phyloP scores from a whole-genome alignment of 768 basidiomycete genomes.

The Tremella mesenterica region DNA sequence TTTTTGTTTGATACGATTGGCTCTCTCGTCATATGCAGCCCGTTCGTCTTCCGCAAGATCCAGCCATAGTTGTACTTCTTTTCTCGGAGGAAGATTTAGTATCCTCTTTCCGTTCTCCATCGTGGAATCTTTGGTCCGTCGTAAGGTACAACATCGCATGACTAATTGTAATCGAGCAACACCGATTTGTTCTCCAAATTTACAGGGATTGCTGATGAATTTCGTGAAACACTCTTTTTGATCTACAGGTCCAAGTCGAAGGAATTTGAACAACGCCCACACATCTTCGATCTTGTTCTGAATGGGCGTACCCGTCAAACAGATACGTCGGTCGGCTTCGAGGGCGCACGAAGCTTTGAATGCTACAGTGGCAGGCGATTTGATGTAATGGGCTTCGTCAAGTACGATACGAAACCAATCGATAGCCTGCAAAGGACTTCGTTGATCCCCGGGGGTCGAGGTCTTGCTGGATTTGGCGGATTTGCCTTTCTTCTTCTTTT shows the following conservation, averaged over 20 bases:
- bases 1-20: conserved; percentile 80
- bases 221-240: conserved; percentile 90
- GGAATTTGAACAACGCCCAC: conserved; percentile 91
- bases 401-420: conserved; percentile 94
- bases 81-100: conserved; percentile 78
- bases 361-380: conserved; percentile 87
- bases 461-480: conserved; percentile 40
- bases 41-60: conserved; percentile 75
- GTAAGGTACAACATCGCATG: conserved; percentile 92
- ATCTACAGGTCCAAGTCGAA: conserved; percentile 82
- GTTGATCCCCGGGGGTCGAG: conserved; percentile 50
- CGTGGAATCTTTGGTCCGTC: conserved; percentile 87
- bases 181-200: conserved; percentile 72
- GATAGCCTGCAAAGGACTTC: conserved; percentile 82
- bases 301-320: conserved; percentile 95
- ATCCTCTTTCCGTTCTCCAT: conserved; percentile 72
- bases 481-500: conserved; percentile 57
- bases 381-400: conserved; percentile 93
- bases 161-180: conserved; percentile 89
- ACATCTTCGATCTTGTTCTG: conserved; percentile 99
- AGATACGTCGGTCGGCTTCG: conserved; percentile 81
- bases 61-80: conserved; percentile 75
- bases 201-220: conserved; percentile 83
- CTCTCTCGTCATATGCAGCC: conserved; percentile 77
- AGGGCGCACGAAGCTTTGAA: conserved; percentile 93